Evolutionary conservation across 2,329 filamentous ascomycete species (phyloP), one percentile per base, ranked within the genome.

Genomic region (Didymella arachidicola): DNA sequence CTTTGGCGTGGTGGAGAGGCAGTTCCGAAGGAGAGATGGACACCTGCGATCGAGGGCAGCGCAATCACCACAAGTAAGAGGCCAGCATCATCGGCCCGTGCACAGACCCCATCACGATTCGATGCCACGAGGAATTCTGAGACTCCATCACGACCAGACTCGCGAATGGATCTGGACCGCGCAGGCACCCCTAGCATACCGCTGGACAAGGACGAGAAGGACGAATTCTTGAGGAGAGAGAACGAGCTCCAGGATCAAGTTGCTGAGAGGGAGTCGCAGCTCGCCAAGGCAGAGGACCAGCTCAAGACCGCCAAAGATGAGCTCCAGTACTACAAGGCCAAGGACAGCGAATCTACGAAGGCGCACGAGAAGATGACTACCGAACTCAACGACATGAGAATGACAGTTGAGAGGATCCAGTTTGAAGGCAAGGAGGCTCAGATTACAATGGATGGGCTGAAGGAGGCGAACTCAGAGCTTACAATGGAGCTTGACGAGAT

Each of bases 181-280:
- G 87, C 93, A 16, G 90, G 89, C 50, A 98, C 94, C 12, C 94
- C 94, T 2, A 93, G 91, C 72, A 82, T 97, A 65, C 87, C 92
- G 38, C 82, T 98, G 59, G 95, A 99, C 55, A 97, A 96, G 79
- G 95, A 99, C 68, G 95, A 99, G 79, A 89, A 93, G 60, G 95
- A 99, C 71, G 95, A 99, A 75, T 99, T 98, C 72, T 78, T 99
- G 64, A 87, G 92, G 70, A 88, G 95, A 54, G 95, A 99, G 77
- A 99, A 99, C 70, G 95, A 99, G 76, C 85, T 99, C 41, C 95
- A 98, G 76, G 95, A 99, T 74, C 94, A 98, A 80, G 85, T 99
- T 53, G 89, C 95, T 2, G 95, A 99, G 78, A 95, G 89, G 79
- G 95, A 99, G 78, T 89, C 90, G 2, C 88, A 90, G 65, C 88